These are phyloP conservation scores for Aquilaria malaccensis DNA, from an alignment of 345 rosid genomes.

Conservation along the genomic window DNA sequence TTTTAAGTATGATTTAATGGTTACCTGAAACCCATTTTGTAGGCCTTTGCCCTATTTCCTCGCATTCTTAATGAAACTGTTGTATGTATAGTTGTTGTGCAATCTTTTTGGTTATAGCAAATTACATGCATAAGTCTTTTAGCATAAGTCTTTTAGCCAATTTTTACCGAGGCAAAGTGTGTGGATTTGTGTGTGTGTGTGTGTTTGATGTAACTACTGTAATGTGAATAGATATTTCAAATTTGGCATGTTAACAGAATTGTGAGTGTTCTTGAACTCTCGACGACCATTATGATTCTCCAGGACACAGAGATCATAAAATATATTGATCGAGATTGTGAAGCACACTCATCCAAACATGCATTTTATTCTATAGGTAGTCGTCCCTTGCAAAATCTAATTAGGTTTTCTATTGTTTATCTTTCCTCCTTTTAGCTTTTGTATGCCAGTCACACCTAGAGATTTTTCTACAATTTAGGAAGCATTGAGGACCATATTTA, in stretches of 20 bases:
- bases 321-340: slow-evolving; percentile 82
- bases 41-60: no score
- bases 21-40: no score
- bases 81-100: no score
- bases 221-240: background rate
- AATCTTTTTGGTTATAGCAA: no score
- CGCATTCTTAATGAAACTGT: no score
- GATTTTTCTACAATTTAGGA: slow-evolving; percentile 38
- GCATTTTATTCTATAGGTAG: slow-evolving; percentile 76
- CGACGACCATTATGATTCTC: slow-evolving; percentile 11
- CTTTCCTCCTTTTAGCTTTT: background rate
- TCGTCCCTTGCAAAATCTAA: slow-evolving; percentile 57
- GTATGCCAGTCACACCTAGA: slow-evolving; percentile 7
- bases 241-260: background rate
- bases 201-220: no score
- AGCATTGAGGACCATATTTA: slow-evolving; percentile 61
- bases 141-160: no score
- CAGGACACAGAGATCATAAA: slow-evolving; percentile 79
- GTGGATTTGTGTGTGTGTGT: no score
- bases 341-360: slow-evolving; percentile 89
- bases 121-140: no score
- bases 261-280: background rate
- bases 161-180: no score
- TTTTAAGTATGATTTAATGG: slow-evolving; percentile 51
- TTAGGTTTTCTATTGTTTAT: slow-evolving; percentile 36